Evolutionary conservation across 1,284 basidiomycete genomes (phyloP), one percentile per base, ranked within the genome.

Genomic region (Pyrrhoderma lamaoense): DNA sequence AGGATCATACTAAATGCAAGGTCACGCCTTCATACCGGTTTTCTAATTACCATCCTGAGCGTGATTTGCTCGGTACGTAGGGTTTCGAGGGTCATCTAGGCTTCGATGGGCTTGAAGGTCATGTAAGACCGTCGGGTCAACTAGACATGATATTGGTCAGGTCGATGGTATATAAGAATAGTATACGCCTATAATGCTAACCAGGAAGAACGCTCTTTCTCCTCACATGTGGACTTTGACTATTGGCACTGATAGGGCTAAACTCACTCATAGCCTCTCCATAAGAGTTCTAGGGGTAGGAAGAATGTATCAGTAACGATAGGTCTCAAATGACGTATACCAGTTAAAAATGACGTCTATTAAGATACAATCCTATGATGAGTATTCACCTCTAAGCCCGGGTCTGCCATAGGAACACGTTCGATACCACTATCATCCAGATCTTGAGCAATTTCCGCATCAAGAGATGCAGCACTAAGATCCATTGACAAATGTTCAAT

Each of bases 91-190:
- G 55, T 86, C 82, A 49, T 91, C 89, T 57, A 91, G 74, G 70
- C 82, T 92, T 67, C 84, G 75, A 65, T 91, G 89, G 19, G 85
- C 84, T 68, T 93, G 89, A 47, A 95, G 73, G 70, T 94, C 92
- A 38, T 85, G 82, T 61, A 93, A 72, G 31, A 94, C 92, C 35
- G 81, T 80, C 1, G 92, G 90, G 66, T 95, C 92, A 59, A 93
- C 88, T 85, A 67, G 56, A 56, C 62, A 61, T 8, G 51, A 16
- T 45, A 36, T 31, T 38, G 47, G 25, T 42, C 16, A 49, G 46
- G 46, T 47, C 19, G 45, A 39, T 37, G 13, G 21, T 7, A 40
- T n/a, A 40, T 7, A 40, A 5, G 38, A 4, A 16, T 5, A 40
- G 38, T 18, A 16, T 16, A 40, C n/a, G 11, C 27, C 11, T 23